These are phyloP conservation scores for Monosporascus sp. DNA, from an alignment of 2,329 filamentous ascomycete species.

Conservation along the genomic window DNA sequence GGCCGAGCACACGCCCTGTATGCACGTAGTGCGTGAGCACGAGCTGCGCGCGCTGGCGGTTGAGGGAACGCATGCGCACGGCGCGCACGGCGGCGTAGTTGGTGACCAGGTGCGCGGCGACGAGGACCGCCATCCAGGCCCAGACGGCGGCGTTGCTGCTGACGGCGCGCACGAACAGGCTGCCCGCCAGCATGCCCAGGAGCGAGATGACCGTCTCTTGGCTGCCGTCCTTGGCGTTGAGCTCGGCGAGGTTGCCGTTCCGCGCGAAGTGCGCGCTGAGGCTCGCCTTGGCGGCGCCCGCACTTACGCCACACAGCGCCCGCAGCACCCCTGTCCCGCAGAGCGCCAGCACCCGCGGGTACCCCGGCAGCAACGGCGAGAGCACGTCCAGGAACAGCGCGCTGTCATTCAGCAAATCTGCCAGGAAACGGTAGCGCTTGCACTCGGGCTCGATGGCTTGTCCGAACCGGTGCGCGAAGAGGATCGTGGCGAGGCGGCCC, in stretches of 20 bases:
- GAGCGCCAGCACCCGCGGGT: conserved; percentile 45
- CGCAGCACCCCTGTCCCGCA: conserved; percentile 46
- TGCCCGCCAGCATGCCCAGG: conserved; percentile 80
- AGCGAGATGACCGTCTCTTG: conserved; percentile 93
- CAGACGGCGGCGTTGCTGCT: conserved; percentile 69
- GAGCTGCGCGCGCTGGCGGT: conserved; percentile 79
- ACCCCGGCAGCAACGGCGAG: conserved; percentile 39
- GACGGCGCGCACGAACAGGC: conserved; percentile 71
- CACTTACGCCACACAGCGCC: conserved; percentile 80
- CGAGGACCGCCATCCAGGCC: conserved; percentile 63
- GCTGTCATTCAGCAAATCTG: conserved; percentile 82
- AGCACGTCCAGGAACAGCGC: conserved; percentile 83
- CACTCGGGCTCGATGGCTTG: conserved; percentile 83
- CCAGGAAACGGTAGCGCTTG: conserved; percentile 82
- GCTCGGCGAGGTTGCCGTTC: conserved; percentile 80
- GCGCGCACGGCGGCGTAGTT: conserved; percentile 83
- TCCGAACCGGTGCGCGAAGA: conserved; percentile 78
- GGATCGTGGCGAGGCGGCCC: conserved; percentile 76
- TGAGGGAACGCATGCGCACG: conserved; percentile 79
- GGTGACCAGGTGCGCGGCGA: conserved; percentile 71
- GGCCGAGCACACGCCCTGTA: conserved; percentile 50
- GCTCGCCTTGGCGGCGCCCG: conserved; percentile 83
- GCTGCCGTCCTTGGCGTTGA: conserved; percentile 86
- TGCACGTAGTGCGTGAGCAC: conserved; percentile 59
- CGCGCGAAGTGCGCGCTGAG: conserved; percentile 88